Conservation (phyloP, 2,329 filamentous ascomycete genomes). For the Fusarium penzigii region DNA sequence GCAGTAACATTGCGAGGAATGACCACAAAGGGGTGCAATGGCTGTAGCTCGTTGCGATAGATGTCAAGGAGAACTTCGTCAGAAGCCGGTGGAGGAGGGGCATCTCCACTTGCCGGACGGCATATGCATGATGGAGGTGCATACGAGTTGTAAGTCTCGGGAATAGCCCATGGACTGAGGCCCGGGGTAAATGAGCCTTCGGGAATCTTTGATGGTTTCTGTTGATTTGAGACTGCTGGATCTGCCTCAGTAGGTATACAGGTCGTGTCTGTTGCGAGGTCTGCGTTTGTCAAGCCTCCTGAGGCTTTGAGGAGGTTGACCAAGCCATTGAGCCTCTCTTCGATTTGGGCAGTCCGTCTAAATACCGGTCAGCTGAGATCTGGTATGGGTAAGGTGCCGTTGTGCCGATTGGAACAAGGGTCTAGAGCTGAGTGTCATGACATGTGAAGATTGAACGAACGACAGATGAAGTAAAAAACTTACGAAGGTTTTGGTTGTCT, state of each 20-base stretch:
- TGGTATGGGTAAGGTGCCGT: too few species aligned
- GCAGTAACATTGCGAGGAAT: slow-evolving; percentile 40
- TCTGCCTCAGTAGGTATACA: slow-evolving; percentile 31
- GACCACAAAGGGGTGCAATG: slow-evolving; percentile 49
- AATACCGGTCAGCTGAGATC: background rate
- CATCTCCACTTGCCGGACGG: slow-evolving; percentile 41
- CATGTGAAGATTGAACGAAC: background rate
- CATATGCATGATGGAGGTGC: slow-evolving; percentile 51
- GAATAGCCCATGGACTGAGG: slow-evolving; percentile 34
- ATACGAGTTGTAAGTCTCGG: slow-evolving; percentile 46
- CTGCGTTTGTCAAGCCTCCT: slow-evolving; percentile 35
- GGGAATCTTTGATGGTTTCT: slow-evolving; percentile 23
- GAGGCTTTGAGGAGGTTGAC: slow-evolving; percentile 49
- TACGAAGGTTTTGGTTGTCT: slow-evolving; percentile 52
- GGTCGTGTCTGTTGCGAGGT: slow-evolving; percentile 27
- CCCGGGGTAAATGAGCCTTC: slow-evolving; percentile 13
- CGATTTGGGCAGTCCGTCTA: slow-evolving; percentile 51
- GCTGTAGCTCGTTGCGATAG: slow-evolving; percentile 45
- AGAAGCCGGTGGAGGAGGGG: slow-evolving; percentile 42
- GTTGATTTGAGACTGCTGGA: slow-evolving; percentile 24
- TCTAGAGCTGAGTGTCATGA: background rate
- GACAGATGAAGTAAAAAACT: slow-evolving; percentile 25
- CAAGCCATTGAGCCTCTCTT: slow-evolving; percentile 50
- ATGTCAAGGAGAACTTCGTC: slow-evolving; percentile 48
- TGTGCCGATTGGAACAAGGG: too few species aligned